Evolutionary conservation across 768 basidiomycete species (phyloP).

Genomic region (Trametes cubensis): DNA sequence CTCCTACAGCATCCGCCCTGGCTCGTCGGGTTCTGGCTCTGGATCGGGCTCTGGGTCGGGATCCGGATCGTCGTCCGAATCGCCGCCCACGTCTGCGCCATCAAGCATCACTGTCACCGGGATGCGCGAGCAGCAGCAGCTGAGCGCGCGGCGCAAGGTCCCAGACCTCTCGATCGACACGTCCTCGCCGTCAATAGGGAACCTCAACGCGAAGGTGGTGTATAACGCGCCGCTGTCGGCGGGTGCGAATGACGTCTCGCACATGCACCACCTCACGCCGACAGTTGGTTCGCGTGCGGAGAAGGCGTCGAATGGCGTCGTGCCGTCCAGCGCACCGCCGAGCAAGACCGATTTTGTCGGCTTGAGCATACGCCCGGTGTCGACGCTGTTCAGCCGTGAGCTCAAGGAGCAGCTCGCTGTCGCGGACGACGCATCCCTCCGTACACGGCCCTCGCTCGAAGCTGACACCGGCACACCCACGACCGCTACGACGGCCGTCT

Average conservation of each 20-base stretch:
- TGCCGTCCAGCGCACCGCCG: slow-evolving; percentile 64
- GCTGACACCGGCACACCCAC: slow-evolving; percentile 54
- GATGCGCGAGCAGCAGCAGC: slow-evolving; percentile 26
- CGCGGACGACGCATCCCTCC: slow-evolving; percentile 17
- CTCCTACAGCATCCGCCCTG: slow-evolving; percentile 1
- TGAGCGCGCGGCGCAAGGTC: slow-evolving; percentile 31
- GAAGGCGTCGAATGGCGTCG: slow-evolving; percentile 7
- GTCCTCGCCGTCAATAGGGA: slow-evolving; percentile 10
- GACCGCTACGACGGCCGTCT: slow-evolving; percentile 47
- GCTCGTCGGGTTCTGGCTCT: background rate
- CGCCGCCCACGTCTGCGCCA: slow-evolving; percentile 12
- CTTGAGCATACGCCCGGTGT: slow-evolving; percentile 74
- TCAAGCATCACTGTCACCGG: slow-evolving; percentile 1
- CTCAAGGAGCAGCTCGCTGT: slow-evolving; percentile 51
- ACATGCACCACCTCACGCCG: slow-evolving; percentile 24
- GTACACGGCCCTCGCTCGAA: slow-evolving; percentile 41
- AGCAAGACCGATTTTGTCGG: slow-evolving; percentile 62
- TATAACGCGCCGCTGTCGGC: slow-evolving; percentile 23
- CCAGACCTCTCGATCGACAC: slow-evolving; percentile 35
- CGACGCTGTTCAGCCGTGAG: slow-evolving; percentile 72
- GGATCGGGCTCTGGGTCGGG: slow-evolving; percentile 1
- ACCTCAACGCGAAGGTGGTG: slow-evolving; percentile 12
- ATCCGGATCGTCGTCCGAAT: slow-evolving; percentile 27
- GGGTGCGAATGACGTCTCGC: slow-evolving; percentile 17
- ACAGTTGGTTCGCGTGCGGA: slow-evolving; percentile 21